Evolutionary conservation across 164 flowering plant genomes (phyloP).

Genomic region (Sedum album): DNA sequence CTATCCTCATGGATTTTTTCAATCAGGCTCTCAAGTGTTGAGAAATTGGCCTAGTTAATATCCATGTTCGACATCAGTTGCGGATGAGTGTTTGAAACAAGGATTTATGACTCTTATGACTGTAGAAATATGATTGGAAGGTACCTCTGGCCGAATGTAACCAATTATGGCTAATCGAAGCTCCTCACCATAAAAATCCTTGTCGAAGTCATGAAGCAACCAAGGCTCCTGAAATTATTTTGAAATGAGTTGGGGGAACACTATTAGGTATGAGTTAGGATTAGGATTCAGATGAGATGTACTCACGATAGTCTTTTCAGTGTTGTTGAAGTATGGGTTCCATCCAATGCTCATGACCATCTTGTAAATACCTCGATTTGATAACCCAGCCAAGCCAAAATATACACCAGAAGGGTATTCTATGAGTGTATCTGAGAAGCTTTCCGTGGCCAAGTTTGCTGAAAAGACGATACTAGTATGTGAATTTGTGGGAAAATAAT

Average conservation of each 20-base stretch:
- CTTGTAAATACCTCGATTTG: slow-evolving; percentile 58
- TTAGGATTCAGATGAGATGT: not conserved
- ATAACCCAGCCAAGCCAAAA: slow-evolving; percentile 49
- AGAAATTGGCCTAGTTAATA: slow-evolving; percentile 32
- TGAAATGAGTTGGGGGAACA: not conserved
- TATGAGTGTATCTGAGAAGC: slow-evolving; percentile 38
- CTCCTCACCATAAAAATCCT: slow-evolving; percentile 90
- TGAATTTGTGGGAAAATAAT: not conserved
- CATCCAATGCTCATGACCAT: slow-evolving; percentile 98
- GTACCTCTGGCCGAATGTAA: slow-evolving; percentile 88
- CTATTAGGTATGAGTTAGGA: not conserved
- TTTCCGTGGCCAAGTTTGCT: slow-evolving; percentile 81
- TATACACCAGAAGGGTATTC: not conserved
- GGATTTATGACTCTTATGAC: not conserved
- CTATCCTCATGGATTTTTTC: not conserved
- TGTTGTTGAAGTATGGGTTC: slow-evolving; percentile 65
- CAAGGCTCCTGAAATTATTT: slow-evolving; percentile 73
- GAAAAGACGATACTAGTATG: slow-evolving; percentile 13
- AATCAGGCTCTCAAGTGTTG: not conserved
- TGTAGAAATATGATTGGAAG: not conserved
- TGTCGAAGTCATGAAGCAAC: slow-evolving; percentile 84
- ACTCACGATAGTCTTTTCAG: slow-evolving; percentile 53
- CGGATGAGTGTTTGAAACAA: not conserved
- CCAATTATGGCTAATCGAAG: slow-evolving; percentile 73
- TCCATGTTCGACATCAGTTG: not conserved